phyloP scores from a whole-genome alignment of 345 rosid species.

The Syzygium grande region DNA sequence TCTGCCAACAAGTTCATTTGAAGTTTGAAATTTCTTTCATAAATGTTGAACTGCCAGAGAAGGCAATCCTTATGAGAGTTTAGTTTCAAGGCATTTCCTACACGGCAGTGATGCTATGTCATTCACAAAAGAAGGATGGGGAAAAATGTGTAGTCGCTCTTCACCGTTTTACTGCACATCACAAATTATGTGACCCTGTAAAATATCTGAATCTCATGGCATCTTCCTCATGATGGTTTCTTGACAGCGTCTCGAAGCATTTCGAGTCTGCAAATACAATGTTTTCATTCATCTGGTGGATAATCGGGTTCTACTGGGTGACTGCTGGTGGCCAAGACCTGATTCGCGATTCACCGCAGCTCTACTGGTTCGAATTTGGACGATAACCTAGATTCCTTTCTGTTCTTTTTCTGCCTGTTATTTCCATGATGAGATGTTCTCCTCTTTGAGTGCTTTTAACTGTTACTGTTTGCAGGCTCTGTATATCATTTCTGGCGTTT shows the following conservation, averaged over 20 bases:
- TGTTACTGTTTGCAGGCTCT: slow-evolving; percentile 53
- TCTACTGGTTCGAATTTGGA: slow-evolving; percentile 53
- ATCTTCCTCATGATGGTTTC: background rate
- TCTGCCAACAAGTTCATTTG: background rate
- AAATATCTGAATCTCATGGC: background rate
- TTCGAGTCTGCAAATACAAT: slow-evolving; percentile 71
- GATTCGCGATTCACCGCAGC: slow-evolving; percentile 47
- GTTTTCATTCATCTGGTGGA: slow-evolving; percentile 90
- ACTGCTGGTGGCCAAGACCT: slow-evolving; percentile 40
- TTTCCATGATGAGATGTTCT: background rate
- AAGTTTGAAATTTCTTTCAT: background rate
- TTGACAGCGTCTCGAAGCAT: slow-evolving; percentile 35
- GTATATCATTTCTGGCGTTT: slow-evolving; percentile 73
- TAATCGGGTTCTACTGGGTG: slow-evolving; percentile 83
- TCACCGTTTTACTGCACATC: background rate
- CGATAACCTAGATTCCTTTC: background rate
- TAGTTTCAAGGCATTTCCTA: background rate
- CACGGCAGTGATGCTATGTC: background rate
- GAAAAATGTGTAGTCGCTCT: background rate
- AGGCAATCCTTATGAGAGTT: background rate
- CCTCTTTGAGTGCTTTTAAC: background rate
- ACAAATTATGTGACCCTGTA: background rate
- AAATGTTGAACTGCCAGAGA: background rate
- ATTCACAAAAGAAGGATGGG: background rate
- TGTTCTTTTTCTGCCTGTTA: background rate